Base-by-base conservation (phyloP, 768 basidiomycete genomes). In the button mushroom (Agaricus bisporus) region DNA sequence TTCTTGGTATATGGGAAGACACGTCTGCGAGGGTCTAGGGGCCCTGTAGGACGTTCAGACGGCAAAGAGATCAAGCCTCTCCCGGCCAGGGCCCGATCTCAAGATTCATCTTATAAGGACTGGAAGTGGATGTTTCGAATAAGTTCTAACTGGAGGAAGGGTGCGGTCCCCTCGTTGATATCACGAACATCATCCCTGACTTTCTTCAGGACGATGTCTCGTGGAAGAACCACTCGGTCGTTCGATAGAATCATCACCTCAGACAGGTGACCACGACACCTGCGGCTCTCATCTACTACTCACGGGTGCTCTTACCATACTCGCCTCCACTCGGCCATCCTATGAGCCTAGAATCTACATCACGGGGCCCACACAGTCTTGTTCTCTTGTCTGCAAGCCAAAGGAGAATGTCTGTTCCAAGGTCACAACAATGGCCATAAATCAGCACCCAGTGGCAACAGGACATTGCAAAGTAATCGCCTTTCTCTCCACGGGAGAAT, bases 61-160 rank as follows among this genome's bases (percentile, higher is more conserved):
- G 82, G 81, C 4, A 72, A 81, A 54, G 76, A 81, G 63, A 66
- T 83, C 20, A 82, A 73, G 60, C 72, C 77, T 2, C 68, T 91
- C 26, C 87, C 86, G 10, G 74, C 73, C 25, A 68, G 83, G 63
- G 77, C 71, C 4, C 58, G 68, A 55, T 60, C 62, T 28, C 68
- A 72, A 17, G 63, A 68, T 17, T 45, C 43, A 15, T 32, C 15
- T 9, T 54, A 68, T 43, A 79, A 75, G 63, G 82, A 88, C 62
- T 91, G 88, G 88, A 90, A 88, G 66, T 86, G 81, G 80, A 89
- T 91, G 88, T 91, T 89, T 66, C 78, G 86, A 51, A 86, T 90
- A 57, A 88, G 86, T 60, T 82, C 82, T 14, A 91, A 91, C 59
- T 91, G 89, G 89, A 78, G 78, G 64, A 86, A 70, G 68, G 89